Evolutionary conservation across 192 early-diverging fungal species (phyloP).

Genomic region (Cetraspora pellucida): DNA sequence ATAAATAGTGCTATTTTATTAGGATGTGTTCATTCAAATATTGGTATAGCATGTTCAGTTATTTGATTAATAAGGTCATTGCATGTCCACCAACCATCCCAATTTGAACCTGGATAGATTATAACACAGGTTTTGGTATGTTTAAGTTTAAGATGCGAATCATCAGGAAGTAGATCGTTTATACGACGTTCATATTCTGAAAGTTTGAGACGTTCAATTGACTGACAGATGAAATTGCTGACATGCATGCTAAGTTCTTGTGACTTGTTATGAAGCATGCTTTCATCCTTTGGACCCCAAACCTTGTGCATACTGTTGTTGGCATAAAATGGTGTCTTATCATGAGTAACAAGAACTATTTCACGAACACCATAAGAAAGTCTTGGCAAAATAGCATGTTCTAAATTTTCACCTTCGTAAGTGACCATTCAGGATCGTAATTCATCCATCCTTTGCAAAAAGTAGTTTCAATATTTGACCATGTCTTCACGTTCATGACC

Average conservation of each 20-base stretch:
- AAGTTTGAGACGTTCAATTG: background rate
- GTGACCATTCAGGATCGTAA: background rate
- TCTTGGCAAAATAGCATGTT: no score
- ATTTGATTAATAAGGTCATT: conserved; percentile 20
- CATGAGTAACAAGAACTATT: no score
- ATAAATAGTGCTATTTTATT: no score
- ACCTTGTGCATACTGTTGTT: no score
- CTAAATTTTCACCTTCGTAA: background rate
- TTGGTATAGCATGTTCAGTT: conserved; percentile 14
- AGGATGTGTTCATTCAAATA: conserved; percentile 31
- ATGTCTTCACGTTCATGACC: conserved; percentile 9
- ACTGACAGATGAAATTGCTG: background rate
- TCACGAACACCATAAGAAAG: no score
- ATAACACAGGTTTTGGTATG: conserved; percentile 1
- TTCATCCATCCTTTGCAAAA: background rate
- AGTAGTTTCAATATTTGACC: background rate
- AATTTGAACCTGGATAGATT: background rate
- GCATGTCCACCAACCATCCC: conserved; percentile 13
- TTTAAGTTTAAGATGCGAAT: no score
- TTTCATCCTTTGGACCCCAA: no score
- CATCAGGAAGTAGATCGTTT: no score
- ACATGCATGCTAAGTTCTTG: conserved; percentile 13
- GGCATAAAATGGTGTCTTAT: no score
- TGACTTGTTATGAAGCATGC: no score
- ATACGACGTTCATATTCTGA: background rate